Evolutionary conservation across 371 early-diverging fungal species (phyloP).

Genomic region (Saksenaea oblongispora): DNA sequence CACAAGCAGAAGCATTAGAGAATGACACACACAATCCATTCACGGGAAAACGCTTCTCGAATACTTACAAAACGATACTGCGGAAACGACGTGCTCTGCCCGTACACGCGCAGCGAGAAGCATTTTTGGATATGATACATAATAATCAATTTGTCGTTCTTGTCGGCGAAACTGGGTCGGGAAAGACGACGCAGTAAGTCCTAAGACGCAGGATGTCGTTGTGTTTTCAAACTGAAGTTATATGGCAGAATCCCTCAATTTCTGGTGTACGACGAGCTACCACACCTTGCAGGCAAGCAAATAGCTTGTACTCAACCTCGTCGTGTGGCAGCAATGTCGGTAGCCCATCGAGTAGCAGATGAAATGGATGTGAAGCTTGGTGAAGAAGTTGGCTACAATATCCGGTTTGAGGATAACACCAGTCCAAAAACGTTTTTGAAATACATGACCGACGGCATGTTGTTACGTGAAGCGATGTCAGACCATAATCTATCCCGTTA

Average conservation of each 20-base stretch:
- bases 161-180: conserved; percentile 98
- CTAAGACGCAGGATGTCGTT: not conserved
- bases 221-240: not conserved
- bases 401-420: conserved; percentile 96
- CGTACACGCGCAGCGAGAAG: not conserved
- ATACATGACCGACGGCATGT: conserved; percentile 99
- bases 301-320: conserved; percentile 99
- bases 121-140: not conserved
- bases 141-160: conserved; percentile 69
- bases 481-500: conserved; percentile 87
- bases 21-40: not conserved
- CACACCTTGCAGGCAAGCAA: conserved; percentile 82
- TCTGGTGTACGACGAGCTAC: conserved; percentile 87
- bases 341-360: conserved; percentile 95
- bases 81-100: not conserved
- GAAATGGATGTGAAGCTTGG: conserved; percentile 91
- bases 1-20: not conserved
- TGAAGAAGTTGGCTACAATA: conserved; percentile 94
- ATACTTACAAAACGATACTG: not conserved
- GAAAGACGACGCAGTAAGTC: conserved; percentile 94
- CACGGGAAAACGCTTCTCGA: not conserved
- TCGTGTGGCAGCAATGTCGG: conserved; percentile 98
- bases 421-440: conserved; percentile 83
- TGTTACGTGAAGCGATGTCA: conserved; percentile 96
- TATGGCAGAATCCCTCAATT: conserved; percentile 89